phyloP scores from a whole-genome alignment of 176 grass and related monocot genomes.

The Typha latifolia region DNA sequence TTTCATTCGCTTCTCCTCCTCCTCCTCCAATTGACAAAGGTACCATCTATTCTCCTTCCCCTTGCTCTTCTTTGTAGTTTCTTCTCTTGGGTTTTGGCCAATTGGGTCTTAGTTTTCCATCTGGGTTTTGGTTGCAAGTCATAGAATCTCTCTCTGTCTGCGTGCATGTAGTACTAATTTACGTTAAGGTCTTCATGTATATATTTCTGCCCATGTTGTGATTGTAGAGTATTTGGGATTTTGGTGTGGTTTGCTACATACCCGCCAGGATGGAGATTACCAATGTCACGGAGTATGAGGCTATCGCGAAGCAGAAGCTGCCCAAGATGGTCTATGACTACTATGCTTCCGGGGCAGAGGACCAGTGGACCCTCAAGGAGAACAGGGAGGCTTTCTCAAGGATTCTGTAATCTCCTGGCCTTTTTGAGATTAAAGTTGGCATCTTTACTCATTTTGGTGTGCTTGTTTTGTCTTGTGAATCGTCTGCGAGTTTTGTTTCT shows the following conservation, averaged over 20 bases:
- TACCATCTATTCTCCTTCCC: background rate
- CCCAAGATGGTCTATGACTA: conserved; percentile 92
- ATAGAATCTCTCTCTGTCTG: background rate
- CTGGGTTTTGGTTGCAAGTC: background rate
- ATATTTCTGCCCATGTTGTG: too few relatives aligned
- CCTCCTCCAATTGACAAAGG: background rate
- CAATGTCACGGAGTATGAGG: conserved; percentile 88
- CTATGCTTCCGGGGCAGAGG: conserved; percentile 87
- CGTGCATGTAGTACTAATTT: too few relatives aligned
- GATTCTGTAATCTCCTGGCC: conserved; percentile 50
- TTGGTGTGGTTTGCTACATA: background rate
- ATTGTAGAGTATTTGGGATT: background rate
- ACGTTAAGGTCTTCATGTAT: too few relatives aligned
- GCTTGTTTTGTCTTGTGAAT: background rate
- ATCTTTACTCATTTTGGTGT: background rate
- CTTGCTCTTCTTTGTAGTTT: background rate
- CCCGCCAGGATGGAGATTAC: conserved; percentile 44
- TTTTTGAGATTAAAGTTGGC: background rate
- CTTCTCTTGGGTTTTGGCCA: conserved; percentile 1
- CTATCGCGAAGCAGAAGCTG: conserved; percentile 81
- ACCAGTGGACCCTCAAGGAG: conserved; percentile 89
- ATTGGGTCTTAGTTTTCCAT: background rate
- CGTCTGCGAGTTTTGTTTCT: background rate
- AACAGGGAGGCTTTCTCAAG: conserved; percentile 84
- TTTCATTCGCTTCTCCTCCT: conserved; percentile 13